Evolutionary conservation across 2,329 filamentous ascomycete genomes (phyloP).

Genomic region (Chaetomium olivaceum): DNA sequence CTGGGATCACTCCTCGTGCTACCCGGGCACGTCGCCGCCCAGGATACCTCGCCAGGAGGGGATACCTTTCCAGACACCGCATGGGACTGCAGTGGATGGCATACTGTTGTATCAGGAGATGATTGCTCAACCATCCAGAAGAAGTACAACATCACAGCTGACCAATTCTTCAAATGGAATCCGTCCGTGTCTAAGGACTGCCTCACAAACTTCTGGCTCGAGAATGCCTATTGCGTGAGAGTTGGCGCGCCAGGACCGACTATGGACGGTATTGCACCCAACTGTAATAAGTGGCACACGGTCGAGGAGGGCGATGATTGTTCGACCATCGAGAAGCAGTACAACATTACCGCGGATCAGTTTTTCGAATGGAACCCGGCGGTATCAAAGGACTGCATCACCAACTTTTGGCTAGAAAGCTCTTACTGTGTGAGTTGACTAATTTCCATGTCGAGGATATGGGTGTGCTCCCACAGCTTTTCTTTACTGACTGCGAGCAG

Average conservation of each 20-base stretch:
- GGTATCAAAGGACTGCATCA: conserved; percentile 34
- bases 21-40: neutral
- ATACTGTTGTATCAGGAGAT: conserved; percentile 2
- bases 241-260: conserved; percentile 8
- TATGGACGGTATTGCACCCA: neutral
- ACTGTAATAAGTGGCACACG: conserved; percentile 12
- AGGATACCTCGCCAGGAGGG: neutral
- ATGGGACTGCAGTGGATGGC: conserved; percentile 14
- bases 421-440: conserved; percentile 35
- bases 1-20: neutral
- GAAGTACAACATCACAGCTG: conserved; percentile 7
- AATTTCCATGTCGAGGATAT: neutral
- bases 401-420: conserved; percentile 34
- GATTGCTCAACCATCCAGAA: neutral
- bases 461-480: neutral
- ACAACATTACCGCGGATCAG: conserved; percentile 31
- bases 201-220: neutral
- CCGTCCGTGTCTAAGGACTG: conserved; percentile 8
- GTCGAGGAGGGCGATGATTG: conserved; percentile 1
- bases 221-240: conserved; percentile 3
- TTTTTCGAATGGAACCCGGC: conserved; percentile 36
- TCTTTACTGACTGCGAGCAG: neutral
- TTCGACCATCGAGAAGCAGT: neutral
- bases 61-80: neutral
- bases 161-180: conserved; percentile 5